Evolutionary conservation across 2,329 filamentous ascomycete species (phyloP).

Genomic region (Karstenula rhodostoma): DNA sequence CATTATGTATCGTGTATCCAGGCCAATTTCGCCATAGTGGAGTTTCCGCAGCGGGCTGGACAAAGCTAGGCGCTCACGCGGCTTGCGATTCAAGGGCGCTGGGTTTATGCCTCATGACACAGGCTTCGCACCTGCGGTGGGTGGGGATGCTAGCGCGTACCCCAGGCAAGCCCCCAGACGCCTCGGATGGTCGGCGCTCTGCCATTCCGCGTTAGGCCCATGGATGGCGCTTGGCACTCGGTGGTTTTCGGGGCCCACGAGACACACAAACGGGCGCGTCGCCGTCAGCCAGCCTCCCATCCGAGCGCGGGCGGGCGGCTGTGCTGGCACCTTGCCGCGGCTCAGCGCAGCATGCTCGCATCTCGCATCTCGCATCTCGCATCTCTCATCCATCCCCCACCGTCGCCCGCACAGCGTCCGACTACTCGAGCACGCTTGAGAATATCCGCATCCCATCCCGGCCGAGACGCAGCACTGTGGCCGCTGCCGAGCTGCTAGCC

Average conservation of each 20-base stretch:
- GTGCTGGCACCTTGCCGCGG: conserved; percentile 29
- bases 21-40: conserved; percentile 42
- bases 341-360: conserved; percentile 17
- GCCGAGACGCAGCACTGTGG: conserved; percentile 20
- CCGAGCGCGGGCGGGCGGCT: conserved; percentile 6
- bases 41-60: conserved; percentile 33
- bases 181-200: conserved; percentile 43
- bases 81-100: conserved; percentile 40
- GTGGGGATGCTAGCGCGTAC: conserved; percentile 46
- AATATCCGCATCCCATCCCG: conserved; percentile 38
- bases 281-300: not conserved
- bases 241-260: conserved; percentile 43
- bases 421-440: conserved; percentile 25
- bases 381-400: not conserved
- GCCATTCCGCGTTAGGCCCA: conserved; percentile 31
- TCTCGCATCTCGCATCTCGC: not conserved
- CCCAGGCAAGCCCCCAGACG: conserved; percentile 44
- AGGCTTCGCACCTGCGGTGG: conserved; percentile 42
- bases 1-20: conserved; percentile 49
- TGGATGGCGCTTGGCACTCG: conserved; percentile 26
- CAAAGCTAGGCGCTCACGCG: conserved; percentile 37
- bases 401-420: not conserved
- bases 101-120: conserved; percentile 46
- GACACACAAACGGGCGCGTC: conserved; percentile 17
- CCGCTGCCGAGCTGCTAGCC: conserved; percentile 30